Base-by-base conservation (phyloP, 2,329 filamentous ascomycete species). In the Rugonectria rugulosa region DNA sequence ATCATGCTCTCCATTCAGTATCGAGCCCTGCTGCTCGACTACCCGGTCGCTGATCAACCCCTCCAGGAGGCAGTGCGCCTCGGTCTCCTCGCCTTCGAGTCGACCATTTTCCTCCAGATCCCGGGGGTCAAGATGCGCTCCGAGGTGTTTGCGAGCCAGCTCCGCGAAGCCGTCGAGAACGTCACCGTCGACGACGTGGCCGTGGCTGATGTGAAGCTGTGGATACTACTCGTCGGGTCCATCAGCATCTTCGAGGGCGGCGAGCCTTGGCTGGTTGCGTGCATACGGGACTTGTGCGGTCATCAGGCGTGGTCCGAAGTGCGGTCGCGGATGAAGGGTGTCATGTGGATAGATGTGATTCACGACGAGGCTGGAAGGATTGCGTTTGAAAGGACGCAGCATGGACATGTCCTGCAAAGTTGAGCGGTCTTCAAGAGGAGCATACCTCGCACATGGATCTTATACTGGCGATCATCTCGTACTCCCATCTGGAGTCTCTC, bases 1-100 rank as follows among this genome's bases (percentile, higher is more conserved):
- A 65, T 69, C 1, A 63, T 71, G 56, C 45, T 71, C 0, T 71
- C 70, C 0, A 60, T 70, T 0, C 71, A 73, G 34, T 72, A 72
- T 29, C 62, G 71, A 1, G 52, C 72, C 1, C 43, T 73, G 2
- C 54, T 57, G 1, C 63, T 73, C 3, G 56, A 63, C 11, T 64
- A 67, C 32, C 34, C 61, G 0, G 17, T 38, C 0, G 53, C 61
- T 8, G 5, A 45, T 3, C 8, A 56, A 1, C 59, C 56, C 1
- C 26, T 67, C 5, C 48, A 67, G 14, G 67, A 69, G 40, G 57
- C 65, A 0, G 36, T 67, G 11, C 63, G 68, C 1, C 43, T 73
- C 1, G 71, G 65, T 6, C 67, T 74, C n/a, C 45, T 72, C 2
- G 63, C 69, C 2, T 73, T 65, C 26, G 59, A 69, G 24, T 64